Evolutionary conservation across 768 basidiomycete genomes (phyloP).

Genomic region (Suillus cothurnatus): DNA sequence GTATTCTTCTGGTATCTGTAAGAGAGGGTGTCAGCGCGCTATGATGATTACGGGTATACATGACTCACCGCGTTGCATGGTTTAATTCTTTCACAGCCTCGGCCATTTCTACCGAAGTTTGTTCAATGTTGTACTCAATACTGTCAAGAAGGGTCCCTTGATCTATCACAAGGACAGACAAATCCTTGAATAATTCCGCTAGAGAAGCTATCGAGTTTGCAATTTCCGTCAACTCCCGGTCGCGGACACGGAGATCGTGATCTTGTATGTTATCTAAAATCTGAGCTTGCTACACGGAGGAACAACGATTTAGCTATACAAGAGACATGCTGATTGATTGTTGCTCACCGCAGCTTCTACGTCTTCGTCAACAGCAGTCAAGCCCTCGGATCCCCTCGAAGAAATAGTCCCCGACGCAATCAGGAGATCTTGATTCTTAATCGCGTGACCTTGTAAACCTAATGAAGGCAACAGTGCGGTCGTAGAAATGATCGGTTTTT

Average conservation of each 20-base stretch:
- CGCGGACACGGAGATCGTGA: slow-evolving; percentile 48
- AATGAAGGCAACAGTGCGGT: slow-evolving; percentile 18
- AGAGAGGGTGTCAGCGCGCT: not conserved
- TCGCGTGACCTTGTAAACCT: slow-evolving; percentile 97
- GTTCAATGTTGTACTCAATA: slow-evolving; percentile 96
- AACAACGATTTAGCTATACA: slow-evolving; percentile 11
- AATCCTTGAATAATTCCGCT: slow-evolving; percentile 95
- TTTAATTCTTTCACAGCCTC: slow-evolving; percentile 86
- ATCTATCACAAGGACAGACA: slow-evolving; percentile 92
- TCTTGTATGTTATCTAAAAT: slow-evolving; percentile 39
- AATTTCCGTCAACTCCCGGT: slow-evolving; percentile 83
- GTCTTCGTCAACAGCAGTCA: slow-evolving; percentile 90
- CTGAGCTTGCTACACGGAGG: slow-evolving; percentile 32
- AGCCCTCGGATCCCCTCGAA: slow-evolving; percentile 77
- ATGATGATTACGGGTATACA: slow-evolving; percentile 6
- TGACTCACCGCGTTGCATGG: slow-evolving; percentile 73
- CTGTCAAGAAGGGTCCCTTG: slow-evolving; percentile 97
- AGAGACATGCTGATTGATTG: slow-evolving; percentile 17
- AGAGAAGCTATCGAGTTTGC: slow-evolving; percentile 89
- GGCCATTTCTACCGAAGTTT: slow-evolving; percentile 77
- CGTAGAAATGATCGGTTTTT: slow-evolving; percentile 17
- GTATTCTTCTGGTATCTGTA: slow-evolving; percentile 91
- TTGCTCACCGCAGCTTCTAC: slow-evolving; percentile 77
- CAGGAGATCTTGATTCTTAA: slow-evolving; percentile 94
- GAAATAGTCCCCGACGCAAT: slow-evolving; percentile 87